phyloP scores from a whole-genome alignment of 768 basidiomycete genomes.

The Leccinum boreale region DNA sequence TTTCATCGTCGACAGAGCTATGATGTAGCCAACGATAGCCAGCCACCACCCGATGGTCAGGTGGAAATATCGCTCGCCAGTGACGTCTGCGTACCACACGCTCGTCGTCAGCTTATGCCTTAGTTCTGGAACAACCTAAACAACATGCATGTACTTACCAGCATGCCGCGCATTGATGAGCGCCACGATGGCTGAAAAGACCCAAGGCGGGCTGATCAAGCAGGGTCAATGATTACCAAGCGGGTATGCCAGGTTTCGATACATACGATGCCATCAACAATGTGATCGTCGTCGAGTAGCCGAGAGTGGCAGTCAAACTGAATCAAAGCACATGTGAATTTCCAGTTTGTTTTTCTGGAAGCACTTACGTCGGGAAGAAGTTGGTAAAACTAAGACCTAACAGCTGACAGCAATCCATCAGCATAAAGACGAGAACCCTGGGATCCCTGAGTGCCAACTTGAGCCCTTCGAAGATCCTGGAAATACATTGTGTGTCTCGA shows the following conservation, averaged over 20 bases:
- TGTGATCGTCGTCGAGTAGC: slow-evolving; percentile 55
- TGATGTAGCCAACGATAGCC: background rate
- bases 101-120: background rate
- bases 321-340: background rate
- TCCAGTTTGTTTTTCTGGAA: too few species aligned
- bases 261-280: slow-evolving; percentile 56
- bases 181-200: background rate
- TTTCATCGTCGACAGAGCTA: background rate
- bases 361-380: slow-evolving; percentile 52
- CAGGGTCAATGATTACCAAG: background rate
- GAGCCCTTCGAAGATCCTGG: slow-evolving; percentile 50
- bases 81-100: background rate
- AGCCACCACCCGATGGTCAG: background rate
- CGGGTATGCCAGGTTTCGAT: background rate
- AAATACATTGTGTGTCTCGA: background rate
- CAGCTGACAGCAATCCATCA: slow-evolving; percentile 49
- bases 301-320: slow-evolving; percentile 59
- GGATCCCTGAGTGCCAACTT: slow-evolving; percentile 54
- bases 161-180: background rate
- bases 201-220: background rate
- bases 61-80: background rate
- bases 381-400: slow-evolving; percentile 58
- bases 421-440: slow-evolving; percentile 49
- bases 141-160: background rate
- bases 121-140: background rate